These are phyloP conservation scores for Phaeoacremonium minimum DNA, from an alignment of 2,329 filamentous ascomycete species.

Conservation along the genomic window DNA sequence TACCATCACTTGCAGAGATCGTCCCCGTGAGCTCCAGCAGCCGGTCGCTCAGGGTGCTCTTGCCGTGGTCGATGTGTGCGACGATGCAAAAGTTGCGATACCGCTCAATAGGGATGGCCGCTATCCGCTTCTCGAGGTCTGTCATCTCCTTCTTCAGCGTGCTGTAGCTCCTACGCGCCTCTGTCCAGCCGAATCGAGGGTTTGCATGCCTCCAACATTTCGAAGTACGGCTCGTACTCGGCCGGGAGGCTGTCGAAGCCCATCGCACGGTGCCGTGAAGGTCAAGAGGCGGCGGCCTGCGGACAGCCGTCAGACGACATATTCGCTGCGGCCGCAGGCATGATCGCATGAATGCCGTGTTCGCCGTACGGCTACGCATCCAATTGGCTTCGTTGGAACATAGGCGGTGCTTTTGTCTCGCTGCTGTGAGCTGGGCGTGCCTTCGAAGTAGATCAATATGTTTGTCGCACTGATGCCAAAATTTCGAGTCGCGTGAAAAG, in stretches of 20 bases:
- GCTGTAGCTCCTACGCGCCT: conserved; percentile 7
- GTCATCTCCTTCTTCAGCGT: conserved; percentile 15
- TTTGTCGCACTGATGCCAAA: too few species aligned
- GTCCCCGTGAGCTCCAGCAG: conserved; percentile 92
- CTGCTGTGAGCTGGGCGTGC: too few species aligned
- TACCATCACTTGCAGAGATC: conserved; percentile 72
- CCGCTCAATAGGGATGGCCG: conserved; percentile 71
- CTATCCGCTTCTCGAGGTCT: conserved; percentile 57
- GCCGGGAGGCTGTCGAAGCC: too few species aligned
- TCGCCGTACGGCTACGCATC: conserved; percentile 15
- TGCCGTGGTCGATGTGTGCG: conserved; percentile 97
- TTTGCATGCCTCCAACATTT: too few species aligned
- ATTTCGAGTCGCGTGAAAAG: too few species aligned
- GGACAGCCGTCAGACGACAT: conserved; percentile 9
- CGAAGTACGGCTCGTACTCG: too few species aligned
- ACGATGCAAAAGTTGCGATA: conserved; percentile 98
- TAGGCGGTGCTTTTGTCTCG: not conserved
- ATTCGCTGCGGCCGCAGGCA: conserved; percentile 22
- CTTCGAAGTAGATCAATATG: too few species aligned
- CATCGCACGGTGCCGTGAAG: too few species aligned
- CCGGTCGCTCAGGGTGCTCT: conserved; percentile 90
- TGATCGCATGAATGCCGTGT: conserved; percentile 26
- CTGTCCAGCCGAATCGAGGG: too few species aligned
- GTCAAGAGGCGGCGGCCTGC: too few species aligned
- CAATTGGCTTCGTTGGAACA: conserved; percentile 14